These are phyloP conservation scores for Staphylotrichum tortipilum DNA, from an alignment of 495 filamentous ascomycete species.

Conservation along the genomic window DNA sequence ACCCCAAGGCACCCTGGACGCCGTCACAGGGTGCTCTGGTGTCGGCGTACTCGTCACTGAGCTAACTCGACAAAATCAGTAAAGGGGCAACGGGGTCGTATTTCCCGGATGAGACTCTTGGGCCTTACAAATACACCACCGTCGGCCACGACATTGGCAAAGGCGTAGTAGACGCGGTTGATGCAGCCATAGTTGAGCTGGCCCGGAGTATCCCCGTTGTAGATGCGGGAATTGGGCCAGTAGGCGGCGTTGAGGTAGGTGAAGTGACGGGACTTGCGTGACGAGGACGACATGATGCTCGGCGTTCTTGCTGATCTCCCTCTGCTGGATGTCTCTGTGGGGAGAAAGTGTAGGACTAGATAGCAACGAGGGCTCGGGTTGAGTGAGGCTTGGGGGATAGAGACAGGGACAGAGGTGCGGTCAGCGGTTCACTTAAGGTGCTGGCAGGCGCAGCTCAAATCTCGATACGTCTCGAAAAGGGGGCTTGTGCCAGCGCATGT, in stretches of 20 bases:
- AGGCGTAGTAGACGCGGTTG: slow-evolving; percentile 82
- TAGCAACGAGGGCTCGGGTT: no score
- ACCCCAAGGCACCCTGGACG: slow-evolving; percentile 64
- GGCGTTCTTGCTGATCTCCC: not conserved
- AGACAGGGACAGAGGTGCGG: not conserved
- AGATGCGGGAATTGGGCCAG: slow-evolving; percentile 80
- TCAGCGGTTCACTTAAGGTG: slow-evolving; percentile 9
- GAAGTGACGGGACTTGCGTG: slow-evolving; percentile 32
- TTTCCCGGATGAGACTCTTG: no score
- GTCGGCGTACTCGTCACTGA: slow-evolving; percentile 84
- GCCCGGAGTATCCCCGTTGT: slow-evolving; percentile 68
- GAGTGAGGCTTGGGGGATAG: no score
- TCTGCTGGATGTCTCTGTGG: no score
- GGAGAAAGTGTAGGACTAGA: no score
- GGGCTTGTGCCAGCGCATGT: slow-evolving; percentile 22
- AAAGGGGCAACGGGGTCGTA: no score
- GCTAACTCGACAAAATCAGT: slow-evolving; percentile 34
- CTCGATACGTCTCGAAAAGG: slow-evolving; percentile 7
- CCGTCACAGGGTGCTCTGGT: slow-evolving; percentile 71
- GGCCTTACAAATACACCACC: slow-evolving; percentile 68
- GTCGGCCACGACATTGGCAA: slow-evolving; percentile 73
- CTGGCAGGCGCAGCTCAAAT: slow-evolving; percentile 3
- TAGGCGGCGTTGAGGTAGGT: slow-evolving; percentile 74
- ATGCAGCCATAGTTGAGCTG: slow-evolving; percentile 55
- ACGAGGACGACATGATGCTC: slow-evolving; percentile 22